Percentiles rank a stretch among this genome's conserved stretches.
Conservation (phyloP, 2,329 filamentous ascomycete species). For the Cadophora sp. region DNA sequence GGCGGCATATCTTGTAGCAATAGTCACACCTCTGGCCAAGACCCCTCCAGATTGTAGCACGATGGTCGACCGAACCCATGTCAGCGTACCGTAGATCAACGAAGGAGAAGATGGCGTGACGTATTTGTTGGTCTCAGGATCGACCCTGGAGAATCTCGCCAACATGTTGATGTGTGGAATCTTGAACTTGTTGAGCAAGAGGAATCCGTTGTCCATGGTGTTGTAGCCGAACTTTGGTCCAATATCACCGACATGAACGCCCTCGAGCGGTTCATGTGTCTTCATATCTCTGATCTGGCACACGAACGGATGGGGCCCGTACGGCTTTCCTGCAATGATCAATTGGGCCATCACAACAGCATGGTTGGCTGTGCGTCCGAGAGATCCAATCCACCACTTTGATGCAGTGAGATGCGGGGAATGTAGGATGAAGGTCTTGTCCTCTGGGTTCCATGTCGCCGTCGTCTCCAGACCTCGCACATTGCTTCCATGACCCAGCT, state of each 20-base stretch:
- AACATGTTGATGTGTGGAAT: constrained; percentile 78
- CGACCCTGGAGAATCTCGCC: constrained; percentile 72
- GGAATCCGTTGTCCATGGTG: constrained; percentile 76
- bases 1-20: constrained; percentile 76
- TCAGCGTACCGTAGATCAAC: constrained; percentile 77
- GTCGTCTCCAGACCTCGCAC: constrained; percentile 62
- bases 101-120: constrained; percentile 69
- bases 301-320: constrained; percentile 80
- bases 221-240: constrained; percentile 83
- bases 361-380: constrained; percentile 78
- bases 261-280: constrained; percentile 72
- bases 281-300: constrained; percentile 75
- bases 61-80: constrained; percentile 76
- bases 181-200: constrained; percentile 79
- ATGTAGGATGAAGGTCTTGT: constrained; percentile 78
- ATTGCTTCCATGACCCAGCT: constrained; percentile 80
- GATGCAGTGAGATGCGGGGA: constrained; percentile 76
- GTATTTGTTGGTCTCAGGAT: constrained; percentile 73
- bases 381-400: constrained; percentile 86
- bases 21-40: constrained; percentile 78
- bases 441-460: constrained; percentile 71
- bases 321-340: constrained; percentile 69
- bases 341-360: constrained; percentile 83
- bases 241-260: constrained; percentile 79
- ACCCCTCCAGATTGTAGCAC: constrained; percentile 76